Conservation (phyloP, 106 monocot species). For the Apostasia ramifera region DNA sequence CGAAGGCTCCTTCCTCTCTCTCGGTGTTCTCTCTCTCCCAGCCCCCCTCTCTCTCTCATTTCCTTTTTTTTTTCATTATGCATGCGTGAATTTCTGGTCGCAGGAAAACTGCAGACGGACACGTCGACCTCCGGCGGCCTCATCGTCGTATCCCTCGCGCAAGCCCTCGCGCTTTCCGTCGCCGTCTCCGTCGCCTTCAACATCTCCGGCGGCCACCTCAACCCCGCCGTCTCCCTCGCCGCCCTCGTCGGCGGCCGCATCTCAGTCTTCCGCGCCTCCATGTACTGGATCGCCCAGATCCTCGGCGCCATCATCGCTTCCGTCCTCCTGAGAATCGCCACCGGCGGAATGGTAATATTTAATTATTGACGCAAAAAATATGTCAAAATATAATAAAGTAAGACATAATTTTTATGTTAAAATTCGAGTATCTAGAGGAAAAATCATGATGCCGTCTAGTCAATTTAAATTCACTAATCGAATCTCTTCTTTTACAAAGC, state of each 20-base stretch:
- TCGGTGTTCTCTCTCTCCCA: constrained; percentile 20
- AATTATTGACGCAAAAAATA: too few species aligned
- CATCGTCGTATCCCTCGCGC: constrained; percentile 31
- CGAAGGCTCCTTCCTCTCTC: constrained; percentile 59
- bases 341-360: constrained; percentile 42
- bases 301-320: constrained; percentile 49
- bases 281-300: constrained; percentile 60
- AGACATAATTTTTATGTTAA: too few species aligned
- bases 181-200: constrained; percentile 43
- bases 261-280: constrained; percentile 33
- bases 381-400: neutral
- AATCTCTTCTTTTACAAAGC: too few species aligned
- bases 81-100: constrained; percentile 10
- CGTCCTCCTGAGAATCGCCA: constrained; percentile 36
- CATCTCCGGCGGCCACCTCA: constrained; percentile 62
- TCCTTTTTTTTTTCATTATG: neutral
- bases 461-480: too few species aligned
- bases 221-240: constrained; percentile 61
- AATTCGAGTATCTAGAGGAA: too few species aligned
- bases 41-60: neutral
- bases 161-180: constrained; percentile 41
- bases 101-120: constrained; percentile 45
- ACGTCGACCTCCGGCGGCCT: constrained; percentile 38
- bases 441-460: too few species aligned
- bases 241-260: constrained; percentile 47